These are phyloP conservation scores for Talaromyces ruber DNA, from an alignment of 495 filamentous ascomycete genomes.

Conservation along the genomic window DNA sequence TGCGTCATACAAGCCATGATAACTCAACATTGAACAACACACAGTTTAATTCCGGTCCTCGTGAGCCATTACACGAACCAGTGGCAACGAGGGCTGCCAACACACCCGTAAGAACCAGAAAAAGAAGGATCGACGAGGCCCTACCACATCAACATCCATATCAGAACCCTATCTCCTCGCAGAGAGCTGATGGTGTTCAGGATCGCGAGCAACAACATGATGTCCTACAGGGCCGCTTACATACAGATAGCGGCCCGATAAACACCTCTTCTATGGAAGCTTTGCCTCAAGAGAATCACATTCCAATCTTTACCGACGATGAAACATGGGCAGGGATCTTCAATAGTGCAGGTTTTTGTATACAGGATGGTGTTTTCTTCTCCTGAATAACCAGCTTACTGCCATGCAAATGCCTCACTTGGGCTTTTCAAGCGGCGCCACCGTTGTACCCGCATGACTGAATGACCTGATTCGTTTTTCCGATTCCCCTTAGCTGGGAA, in stretches of 20 bases:
- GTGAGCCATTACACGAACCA: not conserved
- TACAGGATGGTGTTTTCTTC: not conserved
- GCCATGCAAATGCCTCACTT: not conserved
- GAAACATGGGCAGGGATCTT: not conserved
- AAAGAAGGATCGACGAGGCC: not conserved
- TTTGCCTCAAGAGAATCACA: not conserved
- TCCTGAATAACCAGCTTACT: not conserved
- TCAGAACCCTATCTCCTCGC: not conserved
- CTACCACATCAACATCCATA: not conserved
- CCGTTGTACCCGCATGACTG: slow-evolving; percentile 25
- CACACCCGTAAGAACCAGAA: not conserved
- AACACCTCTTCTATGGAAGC: not conserved
- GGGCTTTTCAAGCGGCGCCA: slow-evolving; percentile 8
- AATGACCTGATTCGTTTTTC: slow-evolving; percentile 21
- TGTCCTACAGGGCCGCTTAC: not conserved
- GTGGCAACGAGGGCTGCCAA: not conserved
- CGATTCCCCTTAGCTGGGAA: slow-evolving; percentile 21
- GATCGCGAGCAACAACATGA: not conserved
- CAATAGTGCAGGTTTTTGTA: not conserved
- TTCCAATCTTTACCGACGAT: not conserved
- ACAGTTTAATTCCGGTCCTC: not conserved
- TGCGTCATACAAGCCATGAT: not conserved
- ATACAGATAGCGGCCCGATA: not conserved
- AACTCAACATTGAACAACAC: not conserved
- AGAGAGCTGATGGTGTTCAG: not conserved